Evolutionary conservation across 176 grass and related monocot species (phyloP), one percentile per base, ranked within the genome.

Genomic region (Chrysopogon serrulatus): DNA sequence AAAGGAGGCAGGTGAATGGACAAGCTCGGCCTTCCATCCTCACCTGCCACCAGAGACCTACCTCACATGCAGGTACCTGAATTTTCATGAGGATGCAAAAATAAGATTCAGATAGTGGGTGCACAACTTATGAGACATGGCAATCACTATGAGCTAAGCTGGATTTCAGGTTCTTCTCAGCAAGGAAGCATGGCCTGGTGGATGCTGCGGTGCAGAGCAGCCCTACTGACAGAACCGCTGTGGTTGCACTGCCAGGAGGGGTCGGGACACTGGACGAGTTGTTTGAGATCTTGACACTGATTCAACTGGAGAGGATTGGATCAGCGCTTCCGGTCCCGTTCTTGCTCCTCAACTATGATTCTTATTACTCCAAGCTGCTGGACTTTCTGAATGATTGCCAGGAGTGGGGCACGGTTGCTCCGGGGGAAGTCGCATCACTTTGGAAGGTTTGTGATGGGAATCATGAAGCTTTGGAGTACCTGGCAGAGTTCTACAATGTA

Each of bases 171-270:
- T 98, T 98, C 69, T 95, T 98, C 87, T 98, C 90, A 0, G 93
- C 93, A 39, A 85, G 96, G 74, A 98, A 98, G 73, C 96, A 98
- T 39, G 96, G 92, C 1, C 80, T 98, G 11, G 93, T 98, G 27
- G 93, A 98, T 78, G 96, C 93, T 56, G 87, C 48, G 1, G 89
- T 98, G 17, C 71, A 93, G 64, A 95, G 91, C 74, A 86, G 65
- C 40, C 65, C 40, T 18, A 65, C 73, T 0, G 89, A 95, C 54
- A 82, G 21, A 83, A 98, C 96, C 12, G 91, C 78, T 3, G 66
- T 92, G 6, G 16, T 98, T 31, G 91, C 78, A 0, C 84, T 98
- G 4, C 93, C 96, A 0, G 93, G 91, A 27, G 93, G 96, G 53
- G 86, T 98, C 28, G 91, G 96, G 42, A 96, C 91, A 1, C 14